These are phyloP conservation scores for Trichoderma reesei DNA, from an alignment of 495 filamentous ascomycete genomes.

Conservation along the genomic window DNA sequence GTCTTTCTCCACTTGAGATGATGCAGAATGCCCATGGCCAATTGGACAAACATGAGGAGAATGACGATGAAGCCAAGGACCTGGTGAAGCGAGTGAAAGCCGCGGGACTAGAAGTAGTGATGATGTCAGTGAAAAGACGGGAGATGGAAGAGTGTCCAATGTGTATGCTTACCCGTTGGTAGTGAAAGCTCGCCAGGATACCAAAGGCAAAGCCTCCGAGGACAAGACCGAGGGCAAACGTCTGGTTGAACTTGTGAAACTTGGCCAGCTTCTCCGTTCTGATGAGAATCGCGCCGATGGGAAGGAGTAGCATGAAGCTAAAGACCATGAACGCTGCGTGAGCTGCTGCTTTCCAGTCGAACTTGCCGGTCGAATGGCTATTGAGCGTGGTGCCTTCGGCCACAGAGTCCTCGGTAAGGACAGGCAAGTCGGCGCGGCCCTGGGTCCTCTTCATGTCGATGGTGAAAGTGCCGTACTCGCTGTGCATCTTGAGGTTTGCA, in stretches of 20 bases:
- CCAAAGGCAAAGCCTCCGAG: slow-evolving; percentile 38
- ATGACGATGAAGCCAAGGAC: slow-evolving; percentile 44
- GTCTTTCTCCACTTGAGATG: slow-evolving; percentile 39
- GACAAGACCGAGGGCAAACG: slow-evolving; percentile 28
- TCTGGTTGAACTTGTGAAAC: slow-evolving; percentile 43
- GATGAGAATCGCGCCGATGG: slow-evolving; percentile 39
- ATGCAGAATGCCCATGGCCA: slow-evolving; percentile 38
- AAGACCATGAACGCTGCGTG: slow-evolving; percentile 43
- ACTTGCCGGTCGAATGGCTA: slow-evolving; percentile 19
- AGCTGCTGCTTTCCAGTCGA: slow-evolving; percentile 22
- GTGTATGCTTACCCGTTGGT: slow-evolving; percentile 38
- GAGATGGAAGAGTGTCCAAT: not conserved
- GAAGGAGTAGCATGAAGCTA: slow-evolving; percentile 41
- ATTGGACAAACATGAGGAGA: slow-evolving; percentile 36
- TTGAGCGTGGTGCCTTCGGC: slow-evolving; percentile 17
- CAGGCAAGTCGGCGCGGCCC: slow-evolving; percentile 24
- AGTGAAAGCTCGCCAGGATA: slow-evolving; percentile 34
- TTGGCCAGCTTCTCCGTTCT: slow-evolving; percentile 35
- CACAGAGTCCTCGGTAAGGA: slow-evolving; percentile 14
- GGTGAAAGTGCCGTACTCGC: slow-evolving; percentile 39
- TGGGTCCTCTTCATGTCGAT: slow-evolving; percentile 43
- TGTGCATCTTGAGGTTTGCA: slow-evolving; percentile 37
- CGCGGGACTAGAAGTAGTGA: slow-evolving; percentile 28
- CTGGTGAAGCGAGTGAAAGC: slow-evolving; percentile 44
- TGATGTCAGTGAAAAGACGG: not conserved